Base-by-base conservation (phyloP, 2,329 filamentous ascomycete species). In the Aspergillus tubingensis region DNA sequence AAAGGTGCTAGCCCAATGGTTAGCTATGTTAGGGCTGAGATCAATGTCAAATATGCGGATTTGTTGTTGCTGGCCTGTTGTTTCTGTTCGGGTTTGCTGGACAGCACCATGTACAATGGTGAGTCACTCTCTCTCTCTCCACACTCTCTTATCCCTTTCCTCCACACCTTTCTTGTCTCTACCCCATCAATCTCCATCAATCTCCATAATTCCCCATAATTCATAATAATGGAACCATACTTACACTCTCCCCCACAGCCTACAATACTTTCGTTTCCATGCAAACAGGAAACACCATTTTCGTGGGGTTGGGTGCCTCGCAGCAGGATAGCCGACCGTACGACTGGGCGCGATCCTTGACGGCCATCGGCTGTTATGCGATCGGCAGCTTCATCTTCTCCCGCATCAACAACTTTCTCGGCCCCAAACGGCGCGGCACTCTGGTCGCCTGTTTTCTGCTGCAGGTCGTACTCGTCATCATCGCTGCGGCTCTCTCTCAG, bases 271-370 rank as follows among this genome's bases (percentile, higher is more conserved):
- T 80, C 59, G 77, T 79, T 2, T 62, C 61, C 15, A 58, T 56
- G 23, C 57, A 50, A 51, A 43, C 43, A 73, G 77, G 77, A 57
- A 79, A 79, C 55, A 79, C 77, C 17, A 77, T 80, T 49, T 80
- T 79, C 62, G 68, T 79, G n/a, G 77, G 76, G 10, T 69, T 80
- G 13, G 77, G 77, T 3, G 73, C 76, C 0, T 77, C 77, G 0
- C 71, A 74, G 25, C 77, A 78, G 52, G 78, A 79, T 54, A 72
- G 70, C 36, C 74, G 65, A 43, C 74, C 76, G 2, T 80, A 73
- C 59, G 78, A 77, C 57, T 81, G 79, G 78, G 74, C 76, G 15
- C 75, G 77, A 15, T 81, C 78, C 11, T 71, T 80, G 19, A 76
- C 74, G 47, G 80, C 78, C 2, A 79, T 81, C 62, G 74, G 72